Conservation (phyloP, 2,329 filamentous ascomycete species). For the Lizonia empirigonia region DNA sequence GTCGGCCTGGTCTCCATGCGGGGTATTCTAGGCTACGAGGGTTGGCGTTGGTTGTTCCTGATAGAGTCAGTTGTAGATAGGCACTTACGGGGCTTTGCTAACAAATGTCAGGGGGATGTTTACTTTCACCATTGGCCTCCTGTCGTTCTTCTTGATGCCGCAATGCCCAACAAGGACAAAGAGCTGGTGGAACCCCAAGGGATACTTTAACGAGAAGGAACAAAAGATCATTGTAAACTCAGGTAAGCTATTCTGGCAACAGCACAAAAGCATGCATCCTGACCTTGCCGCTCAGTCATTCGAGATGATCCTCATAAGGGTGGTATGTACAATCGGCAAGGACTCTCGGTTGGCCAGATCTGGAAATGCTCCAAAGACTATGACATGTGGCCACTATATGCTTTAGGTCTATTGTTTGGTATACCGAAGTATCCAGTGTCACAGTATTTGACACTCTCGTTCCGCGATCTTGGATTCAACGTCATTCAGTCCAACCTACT, state of each 20-base stretch:
- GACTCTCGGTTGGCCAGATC: slow-evolving; percentile 39
- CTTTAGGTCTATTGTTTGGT: slow-evolving; percentile 26
- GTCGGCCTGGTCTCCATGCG: slow-evolving; percentile 48
- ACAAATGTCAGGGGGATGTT: slow-evolving; percentile 6
- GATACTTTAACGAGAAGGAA: slow-evolving; percentile 68
- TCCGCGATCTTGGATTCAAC: slow-evolving; percentile 63
- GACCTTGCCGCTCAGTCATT: slow-evolving; percentile 48
- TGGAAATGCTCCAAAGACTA: slow-evolving; percentile 29
- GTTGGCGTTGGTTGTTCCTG: slow-evolving; percentile 52
- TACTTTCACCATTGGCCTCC: slow-evolving; percentile 23
- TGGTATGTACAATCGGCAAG: slow-evolving; percentile 64
- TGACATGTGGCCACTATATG: slow-evolving; percentile 33
- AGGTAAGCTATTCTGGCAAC: not conserved
- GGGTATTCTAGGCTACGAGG: slow-evolving; percentile 47
- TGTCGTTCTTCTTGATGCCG: slow-evolving; percentile 39
- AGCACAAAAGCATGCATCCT: not conserved
- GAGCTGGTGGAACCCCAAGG: slow-evolving; percentile 35
- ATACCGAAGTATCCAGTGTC: slow-evolving; percentile 12
- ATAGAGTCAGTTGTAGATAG: slow-evolving; percentile 48
- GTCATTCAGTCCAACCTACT: slow-evolving; percentile 68
- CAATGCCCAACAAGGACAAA: slow-evolving; percentile 63
- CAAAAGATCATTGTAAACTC: slow-evolving; percentile 68
- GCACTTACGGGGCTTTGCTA: not conserved
- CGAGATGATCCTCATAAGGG: slow-evolving; percentile 60
- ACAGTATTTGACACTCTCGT: slow-evolving; percentile 48